Base-by-base conservation (phyloP, 148 eudicot species). In the Camellia lanceoleosa region DNA sequence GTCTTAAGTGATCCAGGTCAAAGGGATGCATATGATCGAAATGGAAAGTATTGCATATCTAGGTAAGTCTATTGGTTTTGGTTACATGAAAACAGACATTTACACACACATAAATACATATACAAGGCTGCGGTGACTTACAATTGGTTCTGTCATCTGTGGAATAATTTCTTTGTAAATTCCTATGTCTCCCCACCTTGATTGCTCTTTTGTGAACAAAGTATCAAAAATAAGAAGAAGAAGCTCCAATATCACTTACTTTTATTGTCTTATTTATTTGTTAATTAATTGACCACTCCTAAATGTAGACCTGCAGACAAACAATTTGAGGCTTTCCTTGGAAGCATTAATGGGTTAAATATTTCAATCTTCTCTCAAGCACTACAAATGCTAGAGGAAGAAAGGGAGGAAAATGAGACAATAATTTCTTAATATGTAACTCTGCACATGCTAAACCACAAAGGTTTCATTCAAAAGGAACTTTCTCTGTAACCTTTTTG, bases 1-100 rank as follows among this genome's bases (percentile, higher is more conserved):
- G 91, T 92, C 76, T 62, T 96, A 78, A 96, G 99, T 77, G 98
- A 93, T 87, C 92, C 97, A 43, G 80, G 79, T 68, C 94, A 93
- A 75, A 89, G 99, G 76, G 95, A 93, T 79, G 88, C 90, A 19
- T 93, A 96, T 83, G 92, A 96, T 84, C 92, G 87, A 76, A 90
- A 90, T 86, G 99, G 99, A 56, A 96, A 92, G 84, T 79, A 86
- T 75, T 80, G 91, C 78, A 80, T 96, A 78, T 93, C 98, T n/a
- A 91, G 83, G 99, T 96, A 88, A 87, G 75, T 65, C 2, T 66
- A 13, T 0, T 19, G 6, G 13, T 10, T 55, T 78, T 68, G 19
- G 18, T 30, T 56, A 55, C 61, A 73, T 23, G 4, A 10, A n/a
- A 11, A 73, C 41, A 30, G 2, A 73, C 16, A 4, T 44, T 42